A percentile compares a stretch with the other conserved stretches of the same genome.
phyloP scores from a whole-genome alignment of 352 stramenopile species.

The Paralagenidium karlingii region DNA sequence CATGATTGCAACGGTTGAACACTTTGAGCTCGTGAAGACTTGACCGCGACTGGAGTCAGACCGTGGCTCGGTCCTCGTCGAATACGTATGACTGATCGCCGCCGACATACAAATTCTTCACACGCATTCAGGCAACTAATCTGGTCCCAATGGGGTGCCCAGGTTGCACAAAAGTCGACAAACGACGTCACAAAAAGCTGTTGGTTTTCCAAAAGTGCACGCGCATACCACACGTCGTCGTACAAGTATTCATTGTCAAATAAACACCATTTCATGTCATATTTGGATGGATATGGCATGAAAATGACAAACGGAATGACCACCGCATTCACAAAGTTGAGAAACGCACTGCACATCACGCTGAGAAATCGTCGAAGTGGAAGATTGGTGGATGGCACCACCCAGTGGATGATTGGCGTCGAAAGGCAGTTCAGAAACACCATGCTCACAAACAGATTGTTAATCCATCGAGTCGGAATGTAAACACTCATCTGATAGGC shows the following conservation, averaged over 20 bases:
- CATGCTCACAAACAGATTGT: conserved; percentile 3
- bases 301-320: conserved; percentile 24
- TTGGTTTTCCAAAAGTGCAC: conserved; percentile 29
- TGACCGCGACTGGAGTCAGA: too few relatives aligned
- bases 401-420: conserved; percentile 3
- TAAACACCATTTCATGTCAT: conserved; percentile 13
- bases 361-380: too few relatives aligned
- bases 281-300: conserved; percentile 15
- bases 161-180: too few relatives aligned
- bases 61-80: too few relatives aligned
- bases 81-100: conserved; percentile 16
- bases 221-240: conserved; percentile 21
- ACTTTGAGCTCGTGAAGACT: too few relatives aligned
- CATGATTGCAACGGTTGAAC: too few relatives aligned
- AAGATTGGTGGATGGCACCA: too few relatives aligned
- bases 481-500: conserved; percentile 2
- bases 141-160: too few relatives aligned
- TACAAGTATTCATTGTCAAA: conserved; percentile 24
- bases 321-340: conserved; percentile 11
- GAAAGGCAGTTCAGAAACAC: conserved; percentile 4
- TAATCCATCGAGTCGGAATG: conserved; percentile 3
- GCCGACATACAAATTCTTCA: conserved; percentile 20
- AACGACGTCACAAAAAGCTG: conserved; percentile 19
- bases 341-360: conserved; percentile 14
- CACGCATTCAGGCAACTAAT: too few relatives aligned